Evolutionary conservation across 148 eudicot genomes (phyloP).

Genomic region (Salicornia ramosissima): DNA sequence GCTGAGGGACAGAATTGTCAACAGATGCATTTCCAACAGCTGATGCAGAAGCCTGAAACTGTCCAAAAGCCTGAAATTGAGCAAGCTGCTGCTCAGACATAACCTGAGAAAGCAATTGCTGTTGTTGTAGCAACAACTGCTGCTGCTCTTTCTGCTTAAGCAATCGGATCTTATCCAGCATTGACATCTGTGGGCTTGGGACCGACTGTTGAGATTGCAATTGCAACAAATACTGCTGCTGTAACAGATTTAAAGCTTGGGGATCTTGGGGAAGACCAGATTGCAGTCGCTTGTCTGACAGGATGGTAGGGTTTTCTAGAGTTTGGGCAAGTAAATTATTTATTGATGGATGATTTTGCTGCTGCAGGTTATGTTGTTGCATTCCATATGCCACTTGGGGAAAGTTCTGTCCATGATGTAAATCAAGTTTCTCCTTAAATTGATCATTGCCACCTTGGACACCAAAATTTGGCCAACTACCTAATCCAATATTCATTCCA

Average conservation of each 20-base stretch:
- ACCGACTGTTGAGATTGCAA: slow-evolving; percentile 57
- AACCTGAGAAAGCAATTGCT: slow-evolving; percentile 70
- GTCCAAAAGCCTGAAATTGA: slow-evolving; percentile 52
- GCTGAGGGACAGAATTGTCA: slow-evolving; percentile 35
- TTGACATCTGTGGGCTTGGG: slow-evolving; percentile 51
- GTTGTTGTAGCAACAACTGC: slow-evolving; percentile 58
- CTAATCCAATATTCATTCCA: slow-evolving; percentile 36
- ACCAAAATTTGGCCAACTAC: slow-evolving; percentile 60
- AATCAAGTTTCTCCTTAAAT: slow-evolving; percentile 51
- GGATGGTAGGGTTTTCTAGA: slow-evolving; percentile 39
- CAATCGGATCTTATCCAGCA: slow-evolving; percentile 70
- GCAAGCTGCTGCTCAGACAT: slow-evolving; percentile 56
- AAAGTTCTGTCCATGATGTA: slow-evolving; percentile 49
- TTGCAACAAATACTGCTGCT: slow-evolving; percentile 78
- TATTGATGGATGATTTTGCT: slow-evolving; percentile 49
- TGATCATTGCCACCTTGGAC: slow-evolving; percentile 50
- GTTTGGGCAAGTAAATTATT: slow-evolving; percentile 40
- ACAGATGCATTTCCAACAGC: slow-evolving; percentile 36
- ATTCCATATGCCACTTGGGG: slow-evolving; percentile 51
- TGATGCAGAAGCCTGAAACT: slow-evolving; percentile 43
- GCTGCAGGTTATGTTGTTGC: slow-evolving; percentile 58
- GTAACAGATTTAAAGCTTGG: slow-evolving; percentile 63
- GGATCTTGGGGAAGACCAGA: slow-evolving; percentile 74
- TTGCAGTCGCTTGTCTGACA: slow-evolving; percentile 57
- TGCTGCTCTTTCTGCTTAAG: slow-evolving; percentile 82